A percentile compares a stretch with the other conserved stretches of the same genome.
Evolutionary conservation across 306 rosid species (phyloP).

Genomic region (Oemleria cerasiformis): DNA sequence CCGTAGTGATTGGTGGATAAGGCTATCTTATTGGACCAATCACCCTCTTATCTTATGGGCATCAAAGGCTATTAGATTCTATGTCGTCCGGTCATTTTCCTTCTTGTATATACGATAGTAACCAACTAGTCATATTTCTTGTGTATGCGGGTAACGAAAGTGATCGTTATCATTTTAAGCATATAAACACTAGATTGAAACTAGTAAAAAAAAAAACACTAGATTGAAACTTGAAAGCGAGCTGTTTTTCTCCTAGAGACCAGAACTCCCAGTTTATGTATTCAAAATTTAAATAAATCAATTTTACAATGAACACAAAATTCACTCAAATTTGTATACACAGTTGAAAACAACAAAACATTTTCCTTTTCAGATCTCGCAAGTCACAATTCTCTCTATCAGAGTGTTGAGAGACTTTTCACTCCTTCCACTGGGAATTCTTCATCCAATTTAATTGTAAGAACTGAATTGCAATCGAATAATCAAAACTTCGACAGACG

Average conservation of each 20-base stretch:
- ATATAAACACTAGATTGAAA: no score
- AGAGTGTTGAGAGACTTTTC: neutral
- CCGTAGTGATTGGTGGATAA: slow-evolving; percentile 50
- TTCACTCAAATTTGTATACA: slow-evolving; percentile 1
- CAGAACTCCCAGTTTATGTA: neutral
- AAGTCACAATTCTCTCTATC: neutral
- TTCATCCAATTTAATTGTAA: neutral
- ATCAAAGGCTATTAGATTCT: neutral
- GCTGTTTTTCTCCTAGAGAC: no score
- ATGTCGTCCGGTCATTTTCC: no score
- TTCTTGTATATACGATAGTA: no score
- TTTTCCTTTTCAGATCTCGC: neutral
- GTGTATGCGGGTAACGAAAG: no score
- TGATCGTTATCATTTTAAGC: no score
- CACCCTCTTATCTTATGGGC: neutral
- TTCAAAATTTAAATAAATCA: neutral
- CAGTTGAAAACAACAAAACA: neutral
- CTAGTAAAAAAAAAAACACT: no score
- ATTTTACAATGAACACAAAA: slow-evolving; percentile 5
- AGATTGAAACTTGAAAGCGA: no score
- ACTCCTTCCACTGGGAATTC: neutral
- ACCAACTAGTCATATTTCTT: no score
- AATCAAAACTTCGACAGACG: neutral
- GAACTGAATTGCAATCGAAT: neutral
- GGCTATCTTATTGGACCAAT: slow-evolving; percentile 62